Percentiles rank a stretch among this genome's conserved stretches.
Conservation (phyloP, 441 rosid genomes). For the Brassica balearica region DNA sequence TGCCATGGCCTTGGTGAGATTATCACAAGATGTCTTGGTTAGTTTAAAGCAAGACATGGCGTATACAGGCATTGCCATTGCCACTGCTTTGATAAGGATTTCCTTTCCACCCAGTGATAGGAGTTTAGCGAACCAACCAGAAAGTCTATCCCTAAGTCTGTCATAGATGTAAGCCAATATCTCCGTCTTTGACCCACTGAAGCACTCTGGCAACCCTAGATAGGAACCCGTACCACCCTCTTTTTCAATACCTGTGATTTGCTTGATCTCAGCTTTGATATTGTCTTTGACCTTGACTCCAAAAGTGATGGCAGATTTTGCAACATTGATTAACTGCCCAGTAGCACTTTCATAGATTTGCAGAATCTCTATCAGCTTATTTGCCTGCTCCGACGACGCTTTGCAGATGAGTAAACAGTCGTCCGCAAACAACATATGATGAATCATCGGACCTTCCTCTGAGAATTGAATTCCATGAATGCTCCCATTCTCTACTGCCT, state of each 20-base stretch:
- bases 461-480: background rate
- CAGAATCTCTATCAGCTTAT: too few species aligned
- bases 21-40: background rate
- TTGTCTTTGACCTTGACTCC: background rate
- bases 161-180: background rate
- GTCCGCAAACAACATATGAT: background rate
- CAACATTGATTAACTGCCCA: background rate
- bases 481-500: background rate
- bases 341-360: background rate
- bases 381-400: background rate
- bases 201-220: background rate
- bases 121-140: background rate
- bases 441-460: background rate
- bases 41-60: background rate
- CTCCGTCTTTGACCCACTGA: background rate
- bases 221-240: background rate
- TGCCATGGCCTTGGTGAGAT: background rate
- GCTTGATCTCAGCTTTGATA: background rate
- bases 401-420: background rate
- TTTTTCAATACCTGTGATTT: background rate
- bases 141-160: too few species aligned
- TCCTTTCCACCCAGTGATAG: background rate
- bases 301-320: background rate
- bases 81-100: background rate
- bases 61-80: background rate